Evolutionary conservation across 2,329 filamentous ascomycete species (phyloP).

Genomic region (Fusarium sp.): DNA sequence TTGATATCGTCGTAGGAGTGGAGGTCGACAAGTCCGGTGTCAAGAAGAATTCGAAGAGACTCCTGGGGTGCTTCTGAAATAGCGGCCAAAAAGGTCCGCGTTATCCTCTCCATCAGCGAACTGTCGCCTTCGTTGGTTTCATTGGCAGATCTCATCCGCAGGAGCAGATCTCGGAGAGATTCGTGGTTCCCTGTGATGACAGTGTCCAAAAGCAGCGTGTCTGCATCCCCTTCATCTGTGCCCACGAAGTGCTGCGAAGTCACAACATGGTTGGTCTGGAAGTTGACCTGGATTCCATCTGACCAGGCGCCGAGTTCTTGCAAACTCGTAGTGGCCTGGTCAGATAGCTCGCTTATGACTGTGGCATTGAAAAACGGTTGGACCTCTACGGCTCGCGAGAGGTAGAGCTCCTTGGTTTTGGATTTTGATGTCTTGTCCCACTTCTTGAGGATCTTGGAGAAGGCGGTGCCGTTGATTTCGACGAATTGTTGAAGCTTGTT

Average conservation of each 20-base stretch:
- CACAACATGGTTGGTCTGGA: conserved; percentile 72
- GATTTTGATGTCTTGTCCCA: conserved; percentile 99
- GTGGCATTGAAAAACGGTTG: conserved; percentile 98
- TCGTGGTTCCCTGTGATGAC: conserved; percentile 82
- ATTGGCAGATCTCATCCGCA: conserved; percentile 67
- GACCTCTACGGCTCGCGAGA: conserved; percentile 94
- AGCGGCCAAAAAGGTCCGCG: conserved; percentile 86
- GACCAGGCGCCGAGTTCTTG: conserved; percentile 97
- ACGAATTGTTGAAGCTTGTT: conserved; percentile 99
- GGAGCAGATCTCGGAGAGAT: conserved; percentile 80
- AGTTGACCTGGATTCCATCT: conserved; percentile 91
- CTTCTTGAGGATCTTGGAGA: conserved; percentile 99
- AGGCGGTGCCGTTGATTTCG: conserved; percentile 95
- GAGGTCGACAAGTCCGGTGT: conserved; percentile 85
- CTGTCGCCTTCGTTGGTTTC: conserved; percentile 65
- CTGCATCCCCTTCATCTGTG: conserved; percentile 87
- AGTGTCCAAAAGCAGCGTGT: conserved; percentile 86
- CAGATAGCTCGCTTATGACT: conserved; percentile 94
- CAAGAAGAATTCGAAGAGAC: conserved; percentile 76
- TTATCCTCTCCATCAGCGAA: conserved; percentile 75
- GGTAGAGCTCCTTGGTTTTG: conserved; percentile 95
- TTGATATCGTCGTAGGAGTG: conserved; percentile 97
- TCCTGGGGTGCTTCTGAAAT: conserved; percentile 84
- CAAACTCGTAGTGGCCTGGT: conserved; percentile 94
- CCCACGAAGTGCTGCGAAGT: conserved; percentile 71